Percentiles rank a stretch among this genome's conserved stretches.
These are phyloP conservation scores for Phtheirospermum japonicum DNA, from an alignment of 257 asterid genomes.

Conservation along the genomic window DNA sequence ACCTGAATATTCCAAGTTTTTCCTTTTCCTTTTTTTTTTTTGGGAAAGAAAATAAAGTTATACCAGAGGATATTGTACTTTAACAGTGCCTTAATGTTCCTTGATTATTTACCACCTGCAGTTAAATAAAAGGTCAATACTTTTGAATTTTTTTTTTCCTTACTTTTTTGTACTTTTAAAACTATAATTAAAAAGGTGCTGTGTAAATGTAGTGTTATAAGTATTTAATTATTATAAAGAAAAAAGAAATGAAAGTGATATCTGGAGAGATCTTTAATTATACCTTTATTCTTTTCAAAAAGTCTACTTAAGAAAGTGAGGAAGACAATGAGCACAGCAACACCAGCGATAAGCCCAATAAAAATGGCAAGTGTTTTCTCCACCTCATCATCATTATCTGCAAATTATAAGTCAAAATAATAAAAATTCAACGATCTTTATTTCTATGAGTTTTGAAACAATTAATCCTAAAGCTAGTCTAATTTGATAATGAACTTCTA, in stretches of 20 bases:
- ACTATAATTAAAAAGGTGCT: not conserved
- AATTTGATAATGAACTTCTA: no score
- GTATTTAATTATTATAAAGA: no score
- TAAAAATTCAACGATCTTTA: no score
- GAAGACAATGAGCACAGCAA: slow-evolving; percentile 72
- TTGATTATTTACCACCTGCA: slow-evolving; percentile 38
- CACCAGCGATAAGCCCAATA: slow-evolving; percentile 79
- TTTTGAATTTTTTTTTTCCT: not conserved
- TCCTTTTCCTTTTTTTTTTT: not conserved
- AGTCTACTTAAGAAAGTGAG: slow-evolving; percentile 64
- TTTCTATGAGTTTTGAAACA: no score
- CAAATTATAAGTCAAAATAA: not conserved
- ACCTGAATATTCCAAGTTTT: slow-evolving; percentile 15
- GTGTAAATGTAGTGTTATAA: no score
- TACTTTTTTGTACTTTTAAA: not conserved
- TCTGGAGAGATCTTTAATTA: not conserved
- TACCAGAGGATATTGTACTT: slow-evolving; percentile 19
- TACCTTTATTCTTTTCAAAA: slow-evolving; percentile 22
- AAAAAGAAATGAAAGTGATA: not conserved
- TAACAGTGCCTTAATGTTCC: slow-evolving; percentile 17
- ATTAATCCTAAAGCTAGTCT: no score
- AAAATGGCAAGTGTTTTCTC: slow-evolving; percentile 78
- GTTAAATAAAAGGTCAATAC: not conserved
- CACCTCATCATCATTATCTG: slow-evolving; percentile 54
- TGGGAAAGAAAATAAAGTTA: slow-evolving; percentile 20